A percentile compares a stretch with the other conserved stretches of the same genome.
Conservation (phyloP, 768 basidiomycete species). For the Asterophora lycoperdoides region DNA sequence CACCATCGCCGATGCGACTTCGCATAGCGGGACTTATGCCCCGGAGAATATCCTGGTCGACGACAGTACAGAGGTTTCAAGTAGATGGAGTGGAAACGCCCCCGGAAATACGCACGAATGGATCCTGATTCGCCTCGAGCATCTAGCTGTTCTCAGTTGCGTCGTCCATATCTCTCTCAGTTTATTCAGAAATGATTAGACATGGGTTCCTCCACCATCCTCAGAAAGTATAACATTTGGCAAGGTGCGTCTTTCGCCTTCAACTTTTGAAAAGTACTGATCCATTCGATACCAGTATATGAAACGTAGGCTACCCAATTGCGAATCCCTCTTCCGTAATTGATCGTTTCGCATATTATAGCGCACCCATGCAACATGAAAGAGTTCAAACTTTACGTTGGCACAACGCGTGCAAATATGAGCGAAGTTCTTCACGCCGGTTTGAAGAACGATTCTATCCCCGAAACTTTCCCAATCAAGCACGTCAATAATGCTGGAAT, state of each 20-base stretch:
- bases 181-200: constrained; percentile 4
- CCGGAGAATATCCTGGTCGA: constrained; percentile 68
- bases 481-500: constrained; percentile 55
- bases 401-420: constrained; percentile 61
- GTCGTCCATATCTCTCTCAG: constrained; percentile 17
- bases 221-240: constrained; percentile 75
- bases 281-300: constrained; percentile 28
- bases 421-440: constrained; percentile 58
- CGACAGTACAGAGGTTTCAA: constrained; percentile 56
- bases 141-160: constrained; percentile 62
- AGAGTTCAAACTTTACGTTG: constrained; percentile 71
- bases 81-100: constrained; percentile 72
- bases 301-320: constrained; percentile 31
- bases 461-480: constrained; percentile 61
- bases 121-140: constrained; percentile 63
- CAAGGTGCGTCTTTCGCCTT: constrained; percentile 46
- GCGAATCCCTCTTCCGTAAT: background rate
- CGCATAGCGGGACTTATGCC: constrained; percentile 66
- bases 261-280: background rate
- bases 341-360: constrained; percentile 29
- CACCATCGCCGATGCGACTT: constrained; percentile 56
- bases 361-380: constrained; percentile 85
- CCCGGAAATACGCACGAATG: constrained; percentile 62
- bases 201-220: background rate
- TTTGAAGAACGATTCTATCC: constrained; percentile 59